Evolutionary conservation across 2,329 filamentous ascomycete genomes (phyloP).

Genomic region (Fusarium camptoceras): DNA sequence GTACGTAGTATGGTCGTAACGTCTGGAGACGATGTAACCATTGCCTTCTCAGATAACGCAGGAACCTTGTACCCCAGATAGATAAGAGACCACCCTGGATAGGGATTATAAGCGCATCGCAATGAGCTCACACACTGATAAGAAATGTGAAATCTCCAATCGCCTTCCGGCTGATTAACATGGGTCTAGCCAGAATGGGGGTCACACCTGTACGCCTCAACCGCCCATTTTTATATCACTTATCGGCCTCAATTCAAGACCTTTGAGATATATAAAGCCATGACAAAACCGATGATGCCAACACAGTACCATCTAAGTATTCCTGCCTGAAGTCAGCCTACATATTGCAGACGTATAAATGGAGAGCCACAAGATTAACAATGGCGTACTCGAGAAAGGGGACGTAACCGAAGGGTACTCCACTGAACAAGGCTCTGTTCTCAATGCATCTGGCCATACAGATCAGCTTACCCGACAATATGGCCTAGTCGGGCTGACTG

Average conservation of each 20-base stretch:
- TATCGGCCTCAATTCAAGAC: neutral
- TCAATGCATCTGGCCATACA: constrained; percentile 39
- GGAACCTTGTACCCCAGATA: neutral
- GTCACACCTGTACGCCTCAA: neutral
- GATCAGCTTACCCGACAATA: constrained; percentile 44
- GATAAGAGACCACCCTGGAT: constrained; percentile 33
- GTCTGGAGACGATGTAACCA: constrained; percentile 12
- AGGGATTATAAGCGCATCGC: neutral
- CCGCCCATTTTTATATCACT: neutral
- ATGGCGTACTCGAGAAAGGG: constrained; percentile 17
- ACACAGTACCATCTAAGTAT: too few relatives aligned
- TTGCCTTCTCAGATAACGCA: constrained; percentile 14
- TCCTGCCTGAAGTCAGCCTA: too few relatives aligned
- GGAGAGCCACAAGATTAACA: constrained; percentile 18
- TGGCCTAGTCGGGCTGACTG: constrained; percentile 41
- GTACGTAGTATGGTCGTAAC: neutral
- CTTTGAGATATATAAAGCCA: neutral
- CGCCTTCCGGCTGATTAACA: constrained; percentile 8
- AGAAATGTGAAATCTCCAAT: constrained; percentile 9
- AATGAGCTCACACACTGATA: neutral
- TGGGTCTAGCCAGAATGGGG: constrained; percentile 28
- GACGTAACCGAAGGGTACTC: constrained; percentile 20
- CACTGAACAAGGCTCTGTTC: constrained; percentile 4
- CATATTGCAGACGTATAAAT: neutral
- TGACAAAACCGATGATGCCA: too few relatives aligned